Conservation (phyloP, 2,329 filamentous ascomycete genomes). For the Chalara sp. region DNA sequence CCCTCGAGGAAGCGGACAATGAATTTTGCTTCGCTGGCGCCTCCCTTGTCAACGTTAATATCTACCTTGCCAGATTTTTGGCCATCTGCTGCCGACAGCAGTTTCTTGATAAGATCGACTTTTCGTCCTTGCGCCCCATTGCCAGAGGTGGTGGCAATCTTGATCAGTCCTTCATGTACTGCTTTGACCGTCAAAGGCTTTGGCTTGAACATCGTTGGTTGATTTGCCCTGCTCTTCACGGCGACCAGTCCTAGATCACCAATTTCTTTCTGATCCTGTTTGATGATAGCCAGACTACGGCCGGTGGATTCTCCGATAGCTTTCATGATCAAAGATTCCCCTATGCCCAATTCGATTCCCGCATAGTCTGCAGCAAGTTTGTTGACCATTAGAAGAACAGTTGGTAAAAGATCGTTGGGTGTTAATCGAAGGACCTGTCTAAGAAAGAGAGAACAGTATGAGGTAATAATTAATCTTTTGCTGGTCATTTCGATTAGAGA, state of each 20-base stretch:
- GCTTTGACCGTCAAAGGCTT: constrained; percentile 81
- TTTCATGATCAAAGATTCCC: constrained; percentile 98
- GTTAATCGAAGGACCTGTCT: constrained; percentile 91
- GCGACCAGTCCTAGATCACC: constrained; percentile 92
- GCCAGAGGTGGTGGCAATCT: constrained; percentile 79
- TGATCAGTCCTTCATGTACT: constrained; percentile 82
- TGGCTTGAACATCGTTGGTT: constrained; percentile 97
- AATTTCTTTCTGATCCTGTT: constrained; percentile 92
- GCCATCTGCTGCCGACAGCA: constrained; percentile 84
- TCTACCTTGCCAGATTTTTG: constrained; percentile 71
- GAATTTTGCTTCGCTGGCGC: constrained; percentile 90
- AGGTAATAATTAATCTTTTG: constrained; percentile 81
- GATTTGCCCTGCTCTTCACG: constrained; percentile 89
- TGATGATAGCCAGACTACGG: constrained; percentile 81
- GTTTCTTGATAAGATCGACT: constrained; percentile 90
- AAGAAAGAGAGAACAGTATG: constrained; percentile 84
- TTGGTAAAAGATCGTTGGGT: constrained; percentile 79
- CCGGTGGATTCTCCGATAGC: constrained; percentile 93
- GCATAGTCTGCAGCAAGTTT: constrained; percentile 96
- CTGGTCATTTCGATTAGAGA: constrained; percentile 92
- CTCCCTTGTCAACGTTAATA: constrained; percentile 86
- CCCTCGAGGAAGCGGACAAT: constrained; percentile 90
- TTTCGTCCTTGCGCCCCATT: constrained; percentile 86
- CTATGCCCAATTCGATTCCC: constrained; percentile 95
- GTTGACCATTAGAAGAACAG: constrained; percentile 93